A percentile compares a stretch with the other conserved stretches of the same genome.
These are phyloP conservation scores for Penicillium mononematosum DNA, from an alignment of 495 filamentous ascomycete genomes.

Conservation along the genomic window DNA sequence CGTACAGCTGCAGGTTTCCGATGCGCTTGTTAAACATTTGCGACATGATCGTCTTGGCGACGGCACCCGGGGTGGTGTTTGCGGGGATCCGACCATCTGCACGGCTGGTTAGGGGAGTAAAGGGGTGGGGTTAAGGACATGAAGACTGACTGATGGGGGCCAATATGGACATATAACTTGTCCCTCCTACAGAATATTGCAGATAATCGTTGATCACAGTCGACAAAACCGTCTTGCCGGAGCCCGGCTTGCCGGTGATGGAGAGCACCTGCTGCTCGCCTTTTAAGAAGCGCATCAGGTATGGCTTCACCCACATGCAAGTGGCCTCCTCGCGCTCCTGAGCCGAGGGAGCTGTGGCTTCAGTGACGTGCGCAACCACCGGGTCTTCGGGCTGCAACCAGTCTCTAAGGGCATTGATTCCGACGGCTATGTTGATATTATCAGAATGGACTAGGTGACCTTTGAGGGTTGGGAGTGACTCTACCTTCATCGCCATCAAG, in stretches of 20 bases:
- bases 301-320: not conserved
- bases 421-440: not conserved
- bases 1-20: not conserved
- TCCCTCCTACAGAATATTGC: not conserved
- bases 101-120: not conserved
- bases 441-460: not conserved
- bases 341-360: not conserved
- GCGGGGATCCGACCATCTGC: not conserved
- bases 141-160: not conserved
- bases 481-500: not conserved
- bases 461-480: not conserved
- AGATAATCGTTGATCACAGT: not conserved
- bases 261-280: not conserved
- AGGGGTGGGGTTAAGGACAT: not conserved
- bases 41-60: not conserved
- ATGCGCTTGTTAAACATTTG: not conserved
- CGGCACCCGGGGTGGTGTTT: not conserved
- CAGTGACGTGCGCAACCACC: not conserved
- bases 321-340: not conserved
- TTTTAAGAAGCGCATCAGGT: not conserved
- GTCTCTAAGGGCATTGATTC: not conserved
- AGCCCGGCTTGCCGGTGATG: not conserved
- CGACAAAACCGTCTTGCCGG: not conserved
- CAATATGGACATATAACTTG: not conserved
- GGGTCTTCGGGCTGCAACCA: not conserved